Conservation (phyloP, 768 basidiomycete species). For the Suillus luteus region DNA sequence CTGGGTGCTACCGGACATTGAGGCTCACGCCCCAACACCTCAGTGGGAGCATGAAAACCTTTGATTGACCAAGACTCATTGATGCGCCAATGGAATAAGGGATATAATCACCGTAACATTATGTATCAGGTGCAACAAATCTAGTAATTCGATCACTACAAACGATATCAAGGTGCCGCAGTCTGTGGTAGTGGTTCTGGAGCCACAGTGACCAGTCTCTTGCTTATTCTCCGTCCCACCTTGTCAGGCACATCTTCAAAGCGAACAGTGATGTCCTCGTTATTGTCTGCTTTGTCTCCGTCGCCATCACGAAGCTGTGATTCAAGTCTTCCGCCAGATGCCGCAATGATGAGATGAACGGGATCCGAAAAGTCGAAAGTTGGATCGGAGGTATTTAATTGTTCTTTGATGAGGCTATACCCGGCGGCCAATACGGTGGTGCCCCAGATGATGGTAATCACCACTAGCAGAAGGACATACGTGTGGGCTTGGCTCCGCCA, state of each 20-base stretch:
- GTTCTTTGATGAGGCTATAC: slow-evolving; percentile 9
- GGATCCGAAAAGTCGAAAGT: slow-evolving; percentile 13
- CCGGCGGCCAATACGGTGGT: slow-evolving; percentile 1
- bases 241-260: background rate
- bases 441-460: slow-evolving; percentile 2
- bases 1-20: too few relatives aligned
- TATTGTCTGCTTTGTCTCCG: background rate
- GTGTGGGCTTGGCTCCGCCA: slow-evolving; percentile 6
- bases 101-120: background rate
- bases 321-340: slow-evolving; percentile 6
- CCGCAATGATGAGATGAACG: slow-evolving; percentile 6
- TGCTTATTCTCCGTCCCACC: background rate
- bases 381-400: background rate
- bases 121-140: background rate
- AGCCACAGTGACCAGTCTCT: background rate
- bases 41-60: background rate
- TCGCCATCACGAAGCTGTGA: background rate
- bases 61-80: too few relatives aligned
- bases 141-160: background rate
- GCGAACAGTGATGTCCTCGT: background rate
- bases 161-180: background rate
- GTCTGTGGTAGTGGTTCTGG: background rate
- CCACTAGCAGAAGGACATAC: slow-evolving; percentile 6
- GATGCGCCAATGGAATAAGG: background rate
- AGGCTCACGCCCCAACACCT: too few relatives aligned